Evolutionary conservation across 1,284 basidiomycete species (phyloP).

Genomic region (Heterobasidion occidentale): DNA sequence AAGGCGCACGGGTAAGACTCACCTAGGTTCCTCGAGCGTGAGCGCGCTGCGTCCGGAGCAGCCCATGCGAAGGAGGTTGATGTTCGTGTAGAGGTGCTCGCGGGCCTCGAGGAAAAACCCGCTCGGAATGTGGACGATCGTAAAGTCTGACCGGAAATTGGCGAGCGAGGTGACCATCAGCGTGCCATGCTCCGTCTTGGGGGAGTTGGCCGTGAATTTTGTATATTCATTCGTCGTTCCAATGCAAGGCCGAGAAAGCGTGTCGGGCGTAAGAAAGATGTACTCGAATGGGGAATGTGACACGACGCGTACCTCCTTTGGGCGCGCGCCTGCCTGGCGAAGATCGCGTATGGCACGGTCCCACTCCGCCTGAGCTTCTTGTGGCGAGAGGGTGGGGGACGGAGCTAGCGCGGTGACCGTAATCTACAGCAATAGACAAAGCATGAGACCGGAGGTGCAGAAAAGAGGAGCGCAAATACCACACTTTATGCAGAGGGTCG

Average conservation of each 20-base stretch:
- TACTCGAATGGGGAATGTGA: too few species aligned
- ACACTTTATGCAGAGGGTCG: constrained; percentile 54
- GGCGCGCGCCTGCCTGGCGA: constrained; percentile 58
- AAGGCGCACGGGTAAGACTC: constrained; percentile 10
- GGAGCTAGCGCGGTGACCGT: constrained; percentile 50
- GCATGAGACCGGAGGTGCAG: neutral
- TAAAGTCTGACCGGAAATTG: constrained; percentile 77
- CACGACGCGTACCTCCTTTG: constrained; percentile 41
- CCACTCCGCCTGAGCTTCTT: constrained; percentile 48
- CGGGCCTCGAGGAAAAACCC: constrained; percentile 56
- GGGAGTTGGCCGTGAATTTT: neutral
- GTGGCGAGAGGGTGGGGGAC: constrained; percentile 26
- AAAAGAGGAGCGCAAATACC: constrained; percentile 1
- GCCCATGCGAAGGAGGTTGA: constrained; percentile 71
- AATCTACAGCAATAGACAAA: constrained; percentile 31
- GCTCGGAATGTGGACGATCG: constrained; percentile 66
- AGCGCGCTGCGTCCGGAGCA: constrained; percentile 69
- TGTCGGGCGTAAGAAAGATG: neutral
- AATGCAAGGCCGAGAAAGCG: neutral
- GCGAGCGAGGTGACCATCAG: constrained; percentile 78
- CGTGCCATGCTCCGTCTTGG: constrained; percentile 54
- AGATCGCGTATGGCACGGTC: constrained; percentile 51
- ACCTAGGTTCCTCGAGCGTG: constrained; percentile 69
- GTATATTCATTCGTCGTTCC: too few species aligned
- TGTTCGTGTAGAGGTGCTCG: constrained; percentile 68